A percentile compares a stretch with the other conserved stretches of the same genome.
These are phyloP conservation scores for Pleomassaria siparia DNA, from an alignment of 2,329 filamentous ascomycete species.

Conservation along the genomic window DNA sequence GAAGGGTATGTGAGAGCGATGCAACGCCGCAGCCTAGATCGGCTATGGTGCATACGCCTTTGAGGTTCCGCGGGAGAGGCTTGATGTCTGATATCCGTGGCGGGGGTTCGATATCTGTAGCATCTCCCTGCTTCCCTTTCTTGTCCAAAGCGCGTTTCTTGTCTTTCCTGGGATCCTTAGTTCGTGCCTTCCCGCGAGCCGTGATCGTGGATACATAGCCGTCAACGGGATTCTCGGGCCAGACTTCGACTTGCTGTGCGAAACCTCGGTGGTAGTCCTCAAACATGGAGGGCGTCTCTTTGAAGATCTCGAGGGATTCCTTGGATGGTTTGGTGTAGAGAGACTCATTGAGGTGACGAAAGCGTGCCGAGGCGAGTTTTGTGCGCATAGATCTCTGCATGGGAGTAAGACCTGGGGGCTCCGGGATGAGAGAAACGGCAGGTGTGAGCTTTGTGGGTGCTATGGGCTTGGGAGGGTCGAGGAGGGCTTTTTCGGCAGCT, in stretches of 20 bases:
- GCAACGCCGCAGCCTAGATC: constrained; percentile 95
- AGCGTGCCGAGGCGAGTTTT: constrained; percentile 91
- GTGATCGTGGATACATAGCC: constrained; percentile 75
- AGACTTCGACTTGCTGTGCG: constrained; percentile 89
- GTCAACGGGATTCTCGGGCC: constrained; percentile 96
- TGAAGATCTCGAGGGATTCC: constrained; percentile 81
- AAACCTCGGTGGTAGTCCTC: constrained; percentile 96
- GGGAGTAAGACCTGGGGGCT: constrained; percentile 73
- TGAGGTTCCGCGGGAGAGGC: constrained; percentile 71
- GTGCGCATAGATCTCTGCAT: constrained; percentile 92
- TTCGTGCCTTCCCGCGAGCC: constrained; percentile 61
- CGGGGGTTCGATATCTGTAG: not conserved
- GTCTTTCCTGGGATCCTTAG: constrained; percentile 40
- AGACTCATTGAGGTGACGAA: constrained; percentile 95
- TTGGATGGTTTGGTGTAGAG: constrained; percentile 89
- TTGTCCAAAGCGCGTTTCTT: constrained; percentile 43
- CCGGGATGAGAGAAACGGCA: not conserved
- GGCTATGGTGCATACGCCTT: constrained; percentile 71
- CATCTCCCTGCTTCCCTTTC: constrained; percentile 7
- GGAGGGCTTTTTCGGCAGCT: constrained; percentile 6
- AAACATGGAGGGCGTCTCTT: constrained; percentile 87
- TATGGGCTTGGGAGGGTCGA: not conserved
- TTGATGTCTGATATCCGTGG: constrained; percentile 18
- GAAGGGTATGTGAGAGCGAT: constrained; percentile 70
- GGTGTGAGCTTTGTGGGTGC: constrained; percentile 4